These are phyloP conservation scores for Climacium dendroides DNA, from an alignment of 225 moss, liverwort and hornwort species.

Conservation along the genomic window DNA sequence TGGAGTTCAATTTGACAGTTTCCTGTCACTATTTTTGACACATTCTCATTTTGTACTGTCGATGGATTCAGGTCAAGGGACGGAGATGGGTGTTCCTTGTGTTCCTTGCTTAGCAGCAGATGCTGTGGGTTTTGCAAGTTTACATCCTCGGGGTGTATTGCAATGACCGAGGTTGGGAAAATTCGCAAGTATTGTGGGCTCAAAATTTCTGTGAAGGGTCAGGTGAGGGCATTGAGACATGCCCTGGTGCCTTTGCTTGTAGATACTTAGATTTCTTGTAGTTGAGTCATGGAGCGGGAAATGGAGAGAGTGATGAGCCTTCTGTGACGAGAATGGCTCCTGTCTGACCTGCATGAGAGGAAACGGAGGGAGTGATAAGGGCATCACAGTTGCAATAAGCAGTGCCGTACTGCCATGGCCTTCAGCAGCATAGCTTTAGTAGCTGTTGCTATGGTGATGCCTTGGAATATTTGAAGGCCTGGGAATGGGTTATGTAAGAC, in stretches of 20 bases:
- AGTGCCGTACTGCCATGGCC: neutral
- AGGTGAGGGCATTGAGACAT: neutral
- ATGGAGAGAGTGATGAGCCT: constrained; percentile 11
- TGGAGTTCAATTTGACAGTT: neutral
- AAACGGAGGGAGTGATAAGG: constrained; percentile 1
- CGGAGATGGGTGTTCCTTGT: neutral
- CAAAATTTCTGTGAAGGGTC: neutral
- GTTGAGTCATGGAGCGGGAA: neutral
- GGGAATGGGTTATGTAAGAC: neutral
- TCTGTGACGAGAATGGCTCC: neutral
- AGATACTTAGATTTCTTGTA: neutral
- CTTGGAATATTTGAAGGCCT: neutral
- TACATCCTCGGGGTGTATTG: neutral
- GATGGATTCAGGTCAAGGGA: neutral
- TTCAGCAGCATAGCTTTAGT: neutral
- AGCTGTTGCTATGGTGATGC: neutral
- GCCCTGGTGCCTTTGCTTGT: neutral
- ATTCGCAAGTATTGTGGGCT: neutral
- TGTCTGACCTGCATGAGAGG: neutral
- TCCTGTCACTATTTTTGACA: neutral
- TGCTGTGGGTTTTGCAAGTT: neutral
- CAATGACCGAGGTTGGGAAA: neutral
- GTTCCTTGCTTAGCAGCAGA: neutral
- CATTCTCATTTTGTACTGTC: neutral
- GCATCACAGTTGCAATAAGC: neutral